Base-by-base conservation (phyloP, 2,329 filamentous ascomycete species). In the Paradendryphiella salina region DNA sequence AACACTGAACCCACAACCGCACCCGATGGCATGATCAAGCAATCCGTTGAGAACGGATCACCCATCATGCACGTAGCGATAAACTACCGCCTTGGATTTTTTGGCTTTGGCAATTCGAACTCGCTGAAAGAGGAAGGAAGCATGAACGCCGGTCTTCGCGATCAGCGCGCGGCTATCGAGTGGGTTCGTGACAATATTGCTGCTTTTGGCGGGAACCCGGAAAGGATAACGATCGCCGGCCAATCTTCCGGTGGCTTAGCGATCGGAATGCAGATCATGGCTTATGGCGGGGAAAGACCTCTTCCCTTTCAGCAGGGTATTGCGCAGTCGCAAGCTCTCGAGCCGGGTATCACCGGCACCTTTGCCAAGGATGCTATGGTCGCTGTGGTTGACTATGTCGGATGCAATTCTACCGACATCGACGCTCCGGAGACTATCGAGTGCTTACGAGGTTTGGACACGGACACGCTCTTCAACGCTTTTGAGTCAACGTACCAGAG, bases 331-430 rank as follows among this genome's bases (percentile, higher is more conserved):
- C 77, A 79, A 52, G 73, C 75, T 1, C 73, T 82, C 2, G 82
- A 83, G 61, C 78, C 78, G 1, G 80, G 79, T 2, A 79, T 70
- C 13, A 70, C 68, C 1, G 65, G 75, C 0, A 78, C 77, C 52
- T 79, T 79, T 57, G 79, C 77, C 4, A 72, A 75, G 39, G 65
- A 79, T 44, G 78, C 79, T 7, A 79, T 80, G 71, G 54, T 64
- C 8, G 69, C 66, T 1, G 51, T 82, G 20, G 74, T 75, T 3
- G 67, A 76, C 15, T 59, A 70, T 5, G 70, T 78, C 3, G 74
- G 73, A 2, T 82, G 80, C 66, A 76, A 76, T 61, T 61, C 56
- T 1, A 60, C 54, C 1, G 43, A 53, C 18, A 52, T 79, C 2
- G 72, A 80, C 42, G 76, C 78, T 0, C 46, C 62, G 1, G 73